Conservation (phyloP, 371 early-diverging fungal genomes). For the Mortierella sp. region DNA sequence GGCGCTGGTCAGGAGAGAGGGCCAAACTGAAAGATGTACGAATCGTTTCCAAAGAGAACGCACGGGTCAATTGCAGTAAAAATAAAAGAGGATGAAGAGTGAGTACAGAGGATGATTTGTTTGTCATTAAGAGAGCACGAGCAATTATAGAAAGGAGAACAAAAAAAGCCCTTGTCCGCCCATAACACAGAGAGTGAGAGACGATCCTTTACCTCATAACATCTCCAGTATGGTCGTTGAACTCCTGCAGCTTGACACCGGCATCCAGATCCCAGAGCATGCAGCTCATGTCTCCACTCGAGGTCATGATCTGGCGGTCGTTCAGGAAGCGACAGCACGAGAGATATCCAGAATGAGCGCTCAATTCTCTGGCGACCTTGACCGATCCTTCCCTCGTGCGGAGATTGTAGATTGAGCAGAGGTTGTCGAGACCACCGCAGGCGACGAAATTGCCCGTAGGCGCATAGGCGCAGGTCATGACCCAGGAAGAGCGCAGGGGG, state of each 20-base stretch:
- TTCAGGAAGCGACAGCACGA: conserved; percentile 96
- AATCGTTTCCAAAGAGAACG: not conserved
- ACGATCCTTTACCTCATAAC: conserved; percentile 95
- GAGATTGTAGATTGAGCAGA: conserved; percentile 97
- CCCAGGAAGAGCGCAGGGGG: conserved; percentile 98
- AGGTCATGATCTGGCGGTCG: conserved; percentile 95
- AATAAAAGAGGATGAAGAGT: not conserved
- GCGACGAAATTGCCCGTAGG: conserved; percentile 99
- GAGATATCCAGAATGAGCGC: conserved; percentile 96
- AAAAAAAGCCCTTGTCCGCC: not conserved
- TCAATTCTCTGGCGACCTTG: conserved; percentile 93
- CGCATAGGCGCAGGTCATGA: conserved; percentile 99
- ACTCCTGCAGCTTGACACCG: conserved; percentile 93
- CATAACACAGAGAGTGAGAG: not conserved
- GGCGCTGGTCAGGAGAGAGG: conserved; percentile 90
- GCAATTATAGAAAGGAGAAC: not conserved
- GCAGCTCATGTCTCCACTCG: conserved; percentile 98
- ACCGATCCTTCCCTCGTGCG: conserved; percentile 91
- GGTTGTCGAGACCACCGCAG: conserved; percentile 98
- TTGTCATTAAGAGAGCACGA: not conserved
- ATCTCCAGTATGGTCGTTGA: conserved; percentile 98
- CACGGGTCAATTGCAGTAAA: not conserved
- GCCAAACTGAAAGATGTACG: conserved; percentile 65
- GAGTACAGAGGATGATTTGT: conserved; percentile 6
- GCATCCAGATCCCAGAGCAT: conserved; percentile 99